phyloP scores from a whole-genome alignment of 768 basidiomycete genomes.

The Mycena olivaceomarginata region DNA sequence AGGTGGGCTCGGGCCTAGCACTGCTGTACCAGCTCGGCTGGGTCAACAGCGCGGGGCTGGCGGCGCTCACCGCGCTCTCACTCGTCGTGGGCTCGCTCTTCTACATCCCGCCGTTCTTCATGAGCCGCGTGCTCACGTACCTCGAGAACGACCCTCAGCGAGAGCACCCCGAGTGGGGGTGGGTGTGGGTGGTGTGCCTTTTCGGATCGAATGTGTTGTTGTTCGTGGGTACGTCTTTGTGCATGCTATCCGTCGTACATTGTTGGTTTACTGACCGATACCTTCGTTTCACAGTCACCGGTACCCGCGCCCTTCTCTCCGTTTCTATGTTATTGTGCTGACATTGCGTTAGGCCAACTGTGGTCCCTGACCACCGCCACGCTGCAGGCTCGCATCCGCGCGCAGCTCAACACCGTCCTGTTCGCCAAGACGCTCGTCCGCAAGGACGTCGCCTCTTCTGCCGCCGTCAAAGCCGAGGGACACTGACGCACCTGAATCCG shows the following conservation, averaged over 20 bases:
- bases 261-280: conserved; percentile 54
- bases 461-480: conserved; percentile 50
- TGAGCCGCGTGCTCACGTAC: conserved; percentile 68
- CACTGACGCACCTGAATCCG: conserved; percentile 46
- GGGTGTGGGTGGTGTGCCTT: conserved; percentile 65
- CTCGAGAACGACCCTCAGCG: conserved; percentile 75
- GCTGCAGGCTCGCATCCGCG: conserved; percentile 76
- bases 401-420: conserved; percentile 80
- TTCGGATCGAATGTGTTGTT: background rate
- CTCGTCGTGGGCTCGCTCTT: conserved; percentile 74
- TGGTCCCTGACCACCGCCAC: conserved; percentile 75
- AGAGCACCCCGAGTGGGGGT: conserved; percentile 75
- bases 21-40: conserved; percentile 76
- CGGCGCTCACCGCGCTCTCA: conserved; percentile 68
- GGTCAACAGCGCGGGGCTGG: conserved; percentile 69
- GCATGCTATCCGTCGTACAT: too few species aligned
- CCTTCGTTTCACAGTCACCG: too few species aligned
- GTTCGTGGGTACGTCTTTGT: conserved; percentile 55
- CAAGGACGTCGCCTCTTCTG: conserved; percentile 83
- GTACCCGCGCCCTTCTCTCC: too few species aligned
- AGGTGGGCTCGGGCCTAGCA: conserved; percentile 78
- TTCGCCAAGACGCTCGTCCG: conserved; percentile 84
- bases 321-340: too few species aligned
- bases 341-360: conserved; percentile 61
- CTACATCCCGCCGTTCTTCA: conserved; percentile 76